These are phyloP conservation scores for Glycine soja DNA, from an alignment of 306 rosid genomes.

Conservation along the genomic window DNA sequence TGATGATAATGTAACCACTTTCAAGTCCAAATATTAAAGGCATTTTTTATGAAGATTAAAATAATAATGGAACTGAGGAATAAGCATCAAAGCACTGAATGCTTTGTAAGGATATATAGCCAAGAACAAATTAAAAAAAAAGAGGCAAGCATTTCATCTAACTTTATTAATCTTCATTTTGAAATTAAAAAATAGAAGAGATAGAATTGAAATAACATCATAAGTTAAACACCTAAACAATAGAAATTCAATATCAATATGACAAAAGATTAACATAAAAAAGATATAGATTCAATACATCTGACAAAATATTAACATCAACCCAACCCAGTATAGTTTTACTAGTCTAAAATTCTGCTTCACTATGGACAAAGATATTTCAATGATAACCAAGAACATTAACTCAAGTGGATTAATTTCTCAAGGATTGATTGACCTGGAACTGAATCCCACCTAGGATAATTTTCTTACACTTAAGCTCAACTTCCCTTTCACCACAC, in stretches of 20 bases:
- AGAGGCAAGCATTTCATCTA: conserved; percentile 39
- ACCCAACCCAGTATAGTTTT: neutral
- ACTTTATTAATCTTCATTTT: conserved; percentile 12
- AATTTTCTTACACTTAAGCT: neutral
- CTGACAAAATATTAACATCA: neutral
- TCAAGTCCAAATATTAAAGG: neutral
- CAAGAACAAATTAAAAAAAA: conserved; percentile 25
- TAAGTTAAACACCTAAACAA: conserved; percentile 11
- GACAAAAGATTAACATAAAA: neutral
- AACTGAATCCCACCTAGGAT: neutral
- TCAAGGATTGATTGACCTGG: neutral
- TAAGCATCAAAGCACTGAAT: neutral
- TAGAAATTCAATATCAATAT: conserved; percentile 6
- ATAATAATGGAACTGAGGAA: conserved; percentile 28
- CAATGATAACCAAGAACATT: neutral
- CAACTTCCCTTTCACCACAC: neutral
- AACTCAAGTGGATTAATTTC: neutral
- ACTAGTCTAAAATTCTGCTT: conserved; percentile 2
- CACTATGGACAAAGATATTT: neutral
- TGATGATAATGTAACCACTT: conserved; percentile 3
- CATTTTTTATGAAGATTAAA: conserved; percentile 25
- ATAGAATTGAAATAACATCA: conserved; percentile 6
- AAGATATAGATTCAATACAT: neutral
- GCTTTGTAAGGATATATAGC: conserved; percentile 17
- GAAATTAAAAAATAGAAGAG: neutral